Conservation (phyloP, 169 alveolate species). For the Pseudocohnilembus persalinus region DNA sequence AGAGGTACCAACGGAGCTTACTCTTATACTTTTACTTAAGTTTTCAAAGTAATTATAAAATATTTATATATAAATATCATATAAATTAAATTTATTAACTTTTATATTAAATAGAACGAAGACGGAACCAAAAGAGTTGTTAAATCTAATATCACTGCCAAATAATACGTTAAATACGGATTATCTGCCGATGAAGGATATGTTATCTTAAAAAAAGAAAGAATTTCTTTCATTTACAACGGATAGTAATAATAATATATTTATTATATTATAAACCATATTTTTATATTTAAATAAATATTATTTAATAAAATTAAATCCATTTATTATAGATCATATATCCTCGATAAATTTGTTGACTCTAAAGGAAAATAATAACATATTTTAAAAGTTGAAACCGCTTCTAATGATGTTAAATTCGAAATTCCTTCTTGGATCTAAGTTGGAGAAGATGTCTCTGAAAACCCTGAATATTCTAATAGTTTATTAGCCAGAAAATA, state of each 20-base stretch:
- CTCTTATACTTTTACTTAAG: constrained; percentile 10
- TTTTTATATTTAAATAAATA: not conserved
- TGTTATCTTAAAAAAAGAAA: not conserved
- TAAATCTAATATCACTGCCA: constrained; percentile 24
- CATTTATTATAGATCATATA: constrained; percentile 14
- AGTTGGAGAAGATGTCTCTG: constrained; percentile 16
- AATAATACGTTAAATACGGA: constrained; percentile 4
- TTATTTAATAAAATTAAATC: not conserved
- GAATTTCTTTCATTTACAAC: constrained; percentile 17
- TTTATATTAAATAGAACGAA: not conserved
- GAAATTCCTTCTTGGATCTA: constrained; percentile 13
- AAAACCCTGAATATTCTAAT: constrained; percentile 3
- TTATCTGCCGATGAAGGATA: not conserved
- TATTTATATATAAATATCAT: too few relatives aligned
- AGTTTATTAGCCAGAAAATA: not conserved
- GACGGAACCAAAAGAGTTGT: not conserved
- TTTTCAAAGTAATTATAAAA: not conserved
- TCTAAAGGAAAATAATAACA: not conserved
- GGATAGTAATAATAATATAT: not conserved
- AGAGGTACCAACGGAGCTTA: constrained; percentile 23
- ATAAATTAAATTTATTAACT: too few relatives aligned
- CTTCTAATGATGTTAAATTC: not conserved
- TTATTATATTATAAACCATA: not conserved
- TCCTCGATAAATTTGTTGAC: constrained; percentile 13
- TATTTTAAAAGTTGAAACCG: constrained; percentile 4